Evolutionary conservation across 176 grass and related monocot genomes (phyloP), one percentile per base, ranked within the genome.

Genomic region (Carex littledalei): DNA sequence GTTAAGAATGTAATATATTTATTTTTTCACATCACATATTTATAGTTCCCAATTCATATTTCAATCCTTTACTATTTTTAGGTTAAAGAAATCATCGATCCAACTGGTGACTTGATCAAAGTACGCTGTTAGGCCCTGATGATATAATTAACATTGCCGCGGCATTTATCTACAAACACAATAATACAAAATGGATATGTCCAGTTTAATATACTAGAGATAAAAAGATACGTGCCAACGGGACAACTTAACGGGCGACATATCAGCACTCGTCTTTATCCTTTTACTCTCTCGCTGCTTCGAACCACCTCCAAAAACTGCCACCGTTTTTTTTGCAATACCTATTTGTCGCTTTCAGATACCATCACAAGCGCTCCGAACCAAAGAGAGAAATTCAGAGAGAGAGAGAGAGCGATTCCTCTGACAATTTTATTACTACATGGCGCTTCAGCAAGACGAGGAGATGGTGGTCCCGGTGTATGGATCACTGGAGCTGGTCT

Each of bases 401-500:
- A 21, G 8, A 54, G 45, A 7, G 8, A 56, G 49, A 78, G 1
- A 39, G 29, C 32, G 53, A 82, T 67, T 67, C 18, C 59, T 20
- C n/a, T 41, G 43, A 17, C 67, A 61, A 63, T 75, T 75, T 13
- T 76, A 0, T 3, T 72, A 8, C 47, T 14, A 29, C 4, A 82
- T 83, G 80, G 80, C 80, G 80, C 63, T 65, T 64, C 76, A 79
- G 76, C 47, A 67, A 5, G 80, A 64, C 61, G 91, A 85, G 78
- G 89, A 85, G 71, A 84, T 92, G 37, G 64, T 92, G 1, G 37
- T 98, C 18, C 93, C 96, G 45, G 84, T 72, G 78, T 92, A 92
- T 87, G 64, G 91, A 8, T 85, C 96, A 6, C 91, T 95, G 3
- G 89, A 89, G 22, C 91, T 88, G 31, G 90, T 95, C 54, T 98